Evolutionary conservation across 352 stramenopile genomes (phyloP).

Genomic region (Aphanomyces astaci): DNA sequence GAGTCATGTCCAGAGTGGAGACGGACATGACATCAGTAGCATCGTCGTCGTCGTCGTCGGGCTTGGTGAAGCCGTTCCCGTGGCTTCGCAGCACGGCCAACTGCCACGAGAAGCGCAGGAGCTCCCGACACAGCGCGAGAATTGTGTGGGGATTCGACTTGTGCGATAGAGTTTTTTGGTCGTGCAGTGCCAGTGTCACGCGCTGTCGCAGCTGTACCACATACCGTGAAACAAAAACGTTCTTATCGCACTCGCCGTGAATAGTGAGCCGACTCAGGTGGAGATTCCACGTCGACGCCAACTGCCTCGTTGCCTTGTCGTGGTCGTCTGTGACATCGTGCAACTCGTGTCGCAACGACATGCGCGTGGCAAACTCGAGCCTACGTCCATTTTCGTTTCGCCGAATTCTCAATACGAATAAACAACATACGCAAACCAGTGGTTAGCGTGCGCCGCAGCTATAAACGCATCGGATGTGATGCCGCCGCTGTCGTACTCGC

Average conservation of each 20-base stretch:
- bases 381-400: background rate
- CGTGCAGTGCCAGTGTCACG: background rate
- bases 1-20: constrained; percentile 2
- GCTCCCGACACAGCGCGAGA: background rate
- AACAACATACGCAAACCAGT: constrained; percentile 3
- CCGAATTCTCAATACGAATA: background rate
- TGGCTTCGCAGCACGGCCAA: background rate
- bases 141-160: background rate
- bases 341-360: background rate
- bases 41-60: background rate
- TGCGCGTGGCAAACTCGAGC: background rate
- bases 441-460: background rate
- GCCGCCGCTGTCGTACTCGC: background rate
- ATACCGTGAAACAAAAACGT: constrained; percentile 11
- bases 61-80: too few relatives aligned
- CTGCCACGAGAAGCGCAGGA: background rate
- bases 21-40: background rate
- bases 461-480: constrained; percentile 19
- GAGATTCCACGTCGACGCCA: constrained; percentile 7
- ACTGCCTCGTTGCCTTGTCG: background rate
- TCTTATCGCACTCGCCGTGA: constrained; percentile 6
- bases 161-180: too few relatives aligned
- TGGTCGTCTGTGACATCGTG: background rate
- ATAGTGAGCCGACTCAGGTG: constrained; percentile 1
- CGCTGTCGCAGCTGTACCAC: constrained; percentile 4